Evolutionary conservation across 306 rosid genomes (phyloP).

Genomic region (Carpinus viminea): DNA sequence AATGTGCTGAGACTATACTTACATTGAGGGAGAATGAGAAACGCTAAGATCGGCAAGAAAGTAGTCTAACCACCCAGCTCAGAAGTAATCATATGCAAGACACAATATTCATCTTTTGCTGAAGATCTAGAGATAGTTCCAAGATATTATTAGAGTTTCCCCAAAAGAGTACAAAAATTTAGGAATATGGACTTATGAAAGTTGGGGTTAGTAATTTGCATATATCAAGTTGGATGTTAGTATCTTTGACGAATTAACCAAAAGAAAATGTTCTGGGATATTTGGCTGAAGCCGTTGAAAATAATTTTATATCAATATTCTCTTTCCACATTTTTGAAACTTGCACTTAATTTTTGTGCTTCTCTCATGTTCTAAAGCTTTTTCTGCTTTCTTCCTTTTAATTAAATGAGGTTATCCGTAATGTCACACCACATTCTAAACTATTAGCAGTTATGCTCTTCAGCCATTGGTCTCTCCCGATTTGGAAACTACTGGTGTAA

Average conservation of each 20-base stretch:
- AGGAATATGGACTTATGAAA: background rate
- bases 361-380: background rate
- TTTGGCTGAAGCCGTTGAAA: background rate
- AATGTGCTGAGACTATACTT: background rate
- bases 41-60: background rate
- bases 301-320: background rate
- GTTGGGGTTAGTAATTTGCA: background rate
- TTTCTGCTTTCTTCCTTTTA: no score
- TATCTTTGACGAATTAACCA: background rate
- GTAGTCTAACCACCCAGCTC: background rate
- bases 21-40: background rate
- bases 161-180: background rate
- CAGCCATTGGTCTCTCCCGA: background rate
- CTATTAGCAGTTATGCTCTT: background rate
- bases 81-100: background rate
- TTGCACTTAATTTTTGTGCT: background rate
- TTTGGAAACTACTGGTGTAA: background rate
- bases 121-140: background rate
- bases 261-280: background rate
- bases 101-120: background rate
- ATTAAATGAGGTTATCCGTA: no score
- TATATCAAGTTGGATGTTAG: background rate
- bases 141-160: background rate
- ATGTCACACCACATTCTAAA: no score
- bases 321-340: background rate